A percentile compares a stretch with the other conserved stretches of the same genome.
Evolutionary conservation across 768 basidiomycete species (phyloP).

Genomic region (Mycena amicta): DNA sequence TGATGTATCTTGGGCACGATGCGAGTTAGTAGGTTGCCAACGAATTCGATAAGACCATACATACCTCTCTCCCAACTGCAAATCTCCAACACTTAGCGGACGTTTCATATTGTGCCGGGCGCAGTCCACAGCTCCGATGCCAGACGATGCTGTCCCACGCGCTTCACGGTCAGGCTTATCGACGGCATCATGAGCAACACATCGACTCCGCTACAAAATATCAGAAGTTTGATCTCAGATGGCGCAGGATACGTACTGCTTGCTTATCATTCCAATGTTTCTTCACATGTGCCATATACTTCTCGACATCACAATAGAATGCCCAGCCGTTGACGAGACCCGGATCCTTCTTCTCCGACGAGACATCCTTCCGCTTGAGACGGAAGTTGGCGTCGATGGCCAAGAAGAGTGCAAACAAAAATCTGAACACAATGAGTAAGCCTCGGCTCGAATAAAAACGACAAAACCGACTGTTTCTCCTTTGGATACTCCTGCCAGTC

Average conservation of each 20-base stretch:
- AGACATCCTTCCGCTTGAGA: constrained; percentile 22
- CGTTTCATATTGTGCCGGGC: constrained; percentile 21
- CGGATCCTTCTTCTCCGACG: constrained; percentile 19
- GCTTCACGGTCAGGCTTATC: constrained; percentile 11
- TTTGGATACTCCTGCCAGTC: constrained; percentile 23
- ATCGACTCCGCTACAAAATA: constrained; percentile 3
- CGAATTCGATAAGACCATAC: too few species aligned
- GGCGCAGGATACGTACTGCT: not conserved
- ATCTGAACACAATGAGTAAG: constrained; percentile 12
- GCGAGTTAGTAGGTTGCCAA: too few species aligned
- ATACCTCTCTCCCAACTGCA: constrained; percentile 24
- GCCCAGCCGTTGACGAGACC: constrained; percentile 18
- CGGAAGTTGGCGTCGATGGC: constrained; percentile 29
- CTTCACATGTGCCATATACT: constrained; percentile 13
- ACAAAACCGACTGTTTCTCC: not conserved
- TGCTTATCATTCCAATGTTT: constrained; percentile 6
- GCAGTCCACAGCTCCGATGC: constrained; percentile 25
- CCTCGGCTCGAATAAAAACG: not conserved
- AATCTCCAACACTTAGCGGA: constrained; percentile 19
- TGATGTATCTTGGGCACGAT: constrained; percentile 13
- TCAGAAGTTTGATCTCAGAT: not conserved
- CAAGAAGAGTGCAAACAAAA: constrained; percentile 20
- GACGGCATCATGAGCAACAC: constrained; percentile 8
- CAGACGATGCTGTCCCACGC: constrained; percentile 19
- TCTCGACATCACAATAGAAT: constrained; percentile 14